phyloP scores from a whole-genome alignment of 2,329 filamentous ascomycete species.

The Acarospora socialis region DNA sequence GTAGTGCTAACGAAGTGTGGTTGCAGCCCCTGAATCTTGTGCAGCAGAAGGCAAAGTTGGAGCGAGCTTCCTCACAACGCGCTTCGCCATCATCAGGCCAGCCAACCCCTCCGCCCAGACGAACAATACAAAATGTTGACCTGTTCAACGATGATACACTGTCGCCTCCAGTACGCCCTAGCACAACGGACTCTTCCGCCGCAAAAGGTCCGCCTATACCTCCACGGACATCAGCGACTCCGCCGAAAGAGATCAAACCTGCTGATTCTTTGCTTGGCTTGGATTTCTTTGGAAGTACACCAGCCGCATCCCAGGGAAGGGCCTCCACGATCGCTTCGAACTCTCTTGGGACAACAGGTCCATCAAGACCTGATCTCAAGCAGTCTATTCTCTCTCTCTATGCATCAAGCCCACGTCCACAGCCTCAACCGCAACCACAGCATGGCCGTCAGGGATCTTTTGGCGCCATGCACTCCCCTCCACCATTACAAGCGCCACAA shows the following conservation, averaged over 20 bases:
- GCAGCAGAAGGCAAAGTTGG: slow-evolving; percentile 55
- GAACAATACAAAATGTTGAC: slow-evolving; percentile 48
- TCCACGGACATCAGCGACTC: slow-evolving; percentile 38
- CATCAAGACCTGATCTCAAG: slow-evolving; percentile 84
- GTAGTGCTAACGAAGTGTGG: not conserved
- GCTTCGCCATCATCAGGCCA: slow-evolving; percentile 28
- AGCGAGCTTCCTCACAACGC: slow-evolving; percentile 43
- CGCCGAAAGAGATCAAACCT: slow-evolving; percentile 47
- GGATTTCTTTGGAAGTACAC: slow-evolving; percentile 71
- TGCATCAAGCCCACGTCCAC: slow-evolving; percentile 67
- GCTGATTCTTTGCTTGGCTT: slow-evolving; percentile 79
- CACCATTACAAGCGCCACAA: slow-evolving; percentile 23
- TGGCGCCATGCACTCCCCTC: slow-evolving; percentile 50
- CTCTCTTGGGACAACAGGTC: slow-evolving; percentile 39
- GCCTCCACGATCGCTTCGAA: slow-evolving; percentile 69
- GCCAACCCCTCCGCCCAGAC: slow-evolving; percentile 28
- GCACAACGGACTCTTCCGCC: slow-evolving; percentile 53
- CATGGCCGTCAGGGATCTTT: slow-evolving; percentile 51
- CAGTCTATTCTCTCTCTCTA: slow-evolving; percentile 95
- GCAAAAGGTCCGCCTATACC: slow-evolving; percentile 47
- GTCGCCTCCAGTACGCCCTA: slow-evolving; percentile 53
- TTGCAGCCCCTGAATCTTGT: slow-evolving; percentile 49
- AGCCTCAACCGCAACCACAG: slow-evolving; percentile 36
- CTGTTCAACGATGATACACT: slow-evolving; percentile 63
- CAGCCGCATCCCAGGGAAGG: slow-evolving; percentile 53